Evolutionary conservation across 2,329 filamentous ascomycete genomes (phyloP), one percentile per base, ranked within the genome.

Genomic region (Colletotrichum sp.): DNA sequence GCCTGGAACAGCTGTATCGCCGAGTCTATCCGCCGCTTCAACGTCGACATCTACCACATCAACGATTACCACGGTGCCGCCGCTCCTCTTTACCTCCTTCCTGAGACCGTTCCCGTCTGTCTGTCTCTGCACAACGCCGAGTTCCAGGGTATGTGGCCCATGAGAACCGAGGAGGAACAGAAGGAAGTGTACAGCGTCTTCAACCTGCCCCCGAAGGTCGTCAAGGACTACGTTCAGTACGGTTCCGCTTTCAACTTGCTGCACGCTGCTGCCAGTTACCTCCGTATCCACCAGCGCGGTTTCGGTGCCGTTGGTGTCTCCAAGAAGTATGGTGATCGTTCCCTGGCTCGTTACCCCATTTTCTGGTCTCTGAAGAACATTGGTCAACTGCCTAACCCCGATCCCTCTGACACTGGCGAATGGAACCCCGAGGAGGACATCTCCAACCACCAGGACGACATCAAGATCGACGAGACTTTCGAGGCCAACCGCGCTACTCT

Each of bases 1-100:
- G 92, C 91, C 4, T 94, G 92, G 92, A 94, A 94, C 78, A 90
- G 92, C 81, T 94, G 92, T 81, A 93, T 94, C 79, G 91, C 92
- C 9, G 88, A 92, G 78, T 85, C 91, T 2, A 89, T 93, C 78
- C 88, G 89, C 72, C 89, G 92, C 18, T 94, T 94, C 81, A 88
- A 90, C 0, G 86, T 92, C 75, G 90, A 93, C 78, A 81, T 93
- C n/a, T 93, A 93, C 81, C 92, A 93, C 80, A 91, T 93, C 81
- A 93, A 93, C 82, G 92, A 92, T 80, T 93, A 93, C 80, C 91
- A 93, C 77, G 92, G 91, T 69, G 89, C 91, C 5, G 83, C 92
- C 15, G 92, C 92, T 57, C 92, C 92, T 4, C 86, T 94, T 1
- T 93, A 94, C 80, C 86, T 93, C 24, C 87, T 94, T 4, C 92